phyloP scores from a whole-genome alignment of 2,329 filamentous ascomycete genomes.

The Coniochaeta sp. region DNA sequence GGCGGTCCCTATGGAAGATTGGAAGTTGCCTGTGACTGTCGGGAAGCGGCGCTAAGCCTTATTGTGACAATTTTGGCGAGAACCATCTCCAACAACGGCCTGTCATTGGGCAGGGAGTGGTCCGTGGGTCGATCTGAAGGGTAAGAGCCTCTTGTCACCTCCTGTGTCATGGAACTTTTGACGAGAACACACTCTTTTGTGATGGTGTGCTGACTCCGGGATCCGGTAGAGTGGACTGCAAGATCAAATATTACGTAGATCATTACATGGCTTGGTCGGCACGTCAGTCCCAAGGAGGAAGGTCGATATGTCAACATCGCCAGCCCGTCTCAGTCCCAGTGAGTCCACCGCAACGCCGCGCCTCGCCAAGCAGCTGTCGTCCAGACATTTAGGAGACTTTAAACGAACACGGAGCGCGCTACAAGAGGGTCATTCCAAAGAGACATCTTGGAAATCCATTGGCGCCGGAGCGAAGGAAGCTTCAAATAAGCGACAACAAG shows the following conservation, averaged over 20 bases:
- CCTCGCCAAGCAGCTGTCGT: background rate
- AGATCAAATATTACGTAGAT: background rate
- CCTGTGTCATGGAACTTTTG: too few relatives aligned
- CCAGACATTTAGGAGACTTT: background rate
- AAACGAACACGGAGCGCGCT: too few relatives aligned
- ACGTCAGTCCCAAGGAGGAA: background rate
- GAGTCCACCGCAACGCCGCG: background rate
- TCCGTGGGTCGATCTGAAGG: background rate
- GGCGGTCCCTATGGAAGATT: too few relatives aligned
- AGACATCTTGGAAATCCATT: background rate
- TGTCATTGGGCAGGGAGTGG: constrained; percentile 4
- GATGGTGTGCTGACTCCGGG: background rate
- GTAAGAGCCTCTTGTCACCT: background rate
- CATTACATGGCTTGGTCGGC: background rate
- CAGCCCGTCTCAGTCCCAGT: background rate
- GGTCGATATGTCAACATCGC: too few relatives aligned
- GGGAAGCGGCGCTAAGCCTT: constrained; percentile 23
- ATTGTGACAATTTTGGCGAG: constrained; percentile 33
- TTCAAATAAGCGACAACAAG: background rate
- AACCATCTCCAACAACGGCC: background rate
- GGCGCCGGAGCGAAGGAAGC: background rate
- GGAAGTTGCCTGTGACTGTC: background rate
- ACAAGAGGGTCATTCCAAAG: too few relatives aligned
- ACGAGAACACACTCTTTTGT: too few relatives aligned
- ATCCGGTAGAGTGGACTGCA: background rate